Percentiles rank a stretch among this genome's conserved stretches.
Conservation (phyloP, 1,284 basidiomycete species). For the Ceratobasidium sp. region DNA sequence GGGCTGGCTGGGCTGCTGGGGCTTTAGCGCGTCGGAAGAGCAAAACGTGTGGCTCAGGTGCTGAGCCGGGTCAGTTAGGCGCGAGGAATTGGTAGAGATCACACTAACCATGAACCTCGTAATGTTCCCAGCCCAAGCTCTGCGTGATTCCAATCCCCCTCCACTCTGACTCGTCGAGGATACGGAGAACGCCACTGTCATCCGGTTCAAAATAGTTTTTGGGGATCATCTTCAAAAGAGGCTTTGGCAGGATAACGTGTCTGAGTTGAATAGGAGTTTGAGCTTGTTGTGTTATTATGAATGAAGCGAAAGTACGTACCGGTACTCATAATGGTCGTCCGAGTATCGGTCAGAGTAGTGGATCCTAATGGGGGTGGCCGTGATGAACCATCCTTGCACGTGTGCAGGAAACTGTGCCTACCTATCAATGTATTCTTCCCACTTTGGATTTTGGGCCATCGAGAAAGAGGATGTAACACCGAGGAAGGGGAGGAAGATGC, state of each 20-base stretch:
- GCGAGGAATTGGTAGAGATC: background rate
- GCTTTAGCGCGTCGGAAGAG: conserved; percentile 67
- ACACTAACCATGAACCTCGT: conserved; percentile 90
- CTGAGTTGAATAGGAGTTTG: conserved; percentile 53
- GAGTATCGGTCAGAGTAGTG: conserved; percentile 85
- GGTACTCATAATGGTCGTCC: conserved; percentile 73
- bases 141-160: conserved; percentile 94
- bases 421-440: conserved; percentile 62
- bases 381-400: conserved; percentile 38
- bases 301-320: conserved; percentile 35
- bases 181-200: conserved; percentile 78
- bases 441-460: conserved; percentile 46
- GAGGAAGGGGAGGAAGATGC: conserved; percentile 16
- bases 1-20: conserved; percentile 1
- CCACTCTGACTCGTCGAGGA: conserved; percentile 90
- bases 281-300: background rate
- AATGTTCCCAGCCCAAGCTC: conserved; percentile 96
- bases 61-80: conserved; percentile 55
- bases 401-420: conserved; percentile 49
- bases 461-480: background rate
- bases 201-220: conserved; percentile 70
- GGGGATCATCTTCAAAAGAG: conserved; percentile 85
- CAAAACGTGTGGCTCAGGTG: conserved; percentile 84
- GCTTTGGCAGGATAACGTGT: conserved; percentile 90
- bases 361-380: conserved; percentile 59